A percentile compares a stretch with the other conserved stretches of the same genome.
Conservation (phyloP, 78 protist genomes). For the Dictyostelium brefeldianum region DNA sequence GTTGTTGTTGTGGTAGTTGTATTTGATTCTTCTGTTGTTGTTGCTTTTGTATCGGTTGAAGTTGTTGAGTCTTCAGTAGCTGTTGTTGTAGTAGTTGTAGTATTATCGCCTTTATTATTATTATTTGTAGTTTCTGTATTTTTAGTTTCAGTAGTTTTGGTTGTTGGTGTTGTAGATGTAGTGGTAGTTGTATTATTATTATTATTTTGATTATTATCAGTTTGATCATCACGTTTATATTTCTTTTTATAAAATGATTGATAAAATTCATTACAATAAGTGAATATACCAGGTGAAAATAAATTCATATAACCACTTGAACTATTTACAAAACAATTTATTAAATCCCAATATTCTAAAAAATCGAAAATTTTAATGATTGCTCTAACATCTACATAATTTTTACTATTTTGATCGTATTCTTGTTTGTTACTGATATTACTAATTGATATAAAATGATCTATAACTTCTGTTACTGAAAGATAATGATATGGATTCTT, state of each 20-base stretch:
- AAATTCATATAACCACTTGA: constrained; percentile 25
- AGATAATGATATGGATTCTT: constrained; percentile 77
- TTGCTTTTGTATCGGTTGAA: background rate
- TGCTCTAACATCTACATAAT: constrained; percentile 52
- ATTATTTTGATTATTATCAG: background rate
- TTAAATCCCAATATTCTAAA: constrained; percentile 85
- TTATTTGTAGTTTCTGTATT: background rate
- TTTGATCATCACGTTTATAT: background rate
- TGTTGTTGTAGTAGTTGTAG: background rate
- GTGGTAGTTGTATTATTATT: background rate
- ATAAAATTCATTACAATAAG: constrained; percentile 1
- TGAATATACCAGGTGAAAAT: constrained; percentile 6
- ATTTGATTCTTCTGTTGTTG: background rate
- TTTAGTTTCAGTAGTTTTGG: background rate
- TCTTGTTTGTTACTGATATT: background rate
- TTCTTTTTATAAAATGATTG: background rate
- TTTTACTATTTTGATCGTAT: constrained; percentile 20
- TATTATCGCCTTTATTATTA: background rate
- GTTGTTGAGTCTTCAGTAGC: background rate
- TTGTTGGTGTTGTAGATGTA: background rate
- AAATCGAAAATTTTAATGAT: constrained; percentile 71
- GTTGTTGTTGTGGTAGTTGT: background rate
- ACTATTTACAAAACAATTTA: constrained; percentile 65
- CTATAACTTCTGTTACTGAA: constrained; percentile 67
- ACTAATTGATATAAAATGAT: background rate